Evolutionary conservation across 1,284 basidiomycete species (phyloP), one percentile per base, ranked within the genome.

Genomic region (Gymnopus androsaceus): DNA sequence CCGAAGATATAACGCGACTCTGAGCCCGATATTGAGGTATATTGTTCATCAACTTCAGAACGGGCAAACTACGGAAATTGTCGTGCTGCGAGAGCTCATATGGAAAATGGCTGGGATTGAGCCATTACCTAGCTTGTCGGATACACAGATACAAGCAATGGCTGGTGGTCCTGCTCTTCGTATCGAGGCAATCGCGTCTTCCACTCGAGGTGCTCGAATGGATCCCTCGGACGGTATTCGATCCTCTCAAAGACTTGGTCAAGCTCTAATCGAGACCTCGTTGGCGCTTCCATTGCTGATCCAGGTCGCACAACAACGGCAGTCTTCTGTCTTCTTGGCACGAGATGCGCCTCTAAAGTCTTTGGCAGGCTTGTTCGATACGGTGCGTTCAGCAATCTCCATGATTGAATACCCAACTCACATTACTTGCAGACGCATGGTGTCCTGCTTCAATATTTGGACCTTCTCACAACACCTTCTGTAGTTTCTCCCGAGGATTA

Each of bases 71-170:
- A 90, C 92, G 17, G 97, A 98, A 66, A 85, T 99, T 44, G 82
- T 96, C 31, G 91, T 99, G 33, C 77, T 99, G 21, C 86, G 92
- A 42, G 95, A 98, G 67, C 76, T 99, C 51, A 92, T 99, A 56
- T 90, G 87, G 78, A 93, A 95, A 69, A 98, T 98, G 94, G 89
- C 93, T 3, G 95, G 92, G n/a, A 93, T 98, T 60, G 91, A 98
- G 66, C 92, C 93, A 9, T 76, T 98, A 48, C 91, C 92, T 1
- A 93, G 87, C 68, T 77, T 98, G 42, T 92, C 94, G 1, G 92
- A 97, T 60, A 79, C 86, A 0, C 95, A 99, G 70, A 85, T 99
- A 46, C 72, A 82, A 31, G 92, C 93, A 1, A 94, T 97, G 81
- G 90, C 92, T 2, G 94, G 95, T 53, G 97, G 97, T 0, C 87